Evolutionary conservation across 208 protist genomes (phyloP).

Genomic region (Trypanosomatidae sp.): DNA sequence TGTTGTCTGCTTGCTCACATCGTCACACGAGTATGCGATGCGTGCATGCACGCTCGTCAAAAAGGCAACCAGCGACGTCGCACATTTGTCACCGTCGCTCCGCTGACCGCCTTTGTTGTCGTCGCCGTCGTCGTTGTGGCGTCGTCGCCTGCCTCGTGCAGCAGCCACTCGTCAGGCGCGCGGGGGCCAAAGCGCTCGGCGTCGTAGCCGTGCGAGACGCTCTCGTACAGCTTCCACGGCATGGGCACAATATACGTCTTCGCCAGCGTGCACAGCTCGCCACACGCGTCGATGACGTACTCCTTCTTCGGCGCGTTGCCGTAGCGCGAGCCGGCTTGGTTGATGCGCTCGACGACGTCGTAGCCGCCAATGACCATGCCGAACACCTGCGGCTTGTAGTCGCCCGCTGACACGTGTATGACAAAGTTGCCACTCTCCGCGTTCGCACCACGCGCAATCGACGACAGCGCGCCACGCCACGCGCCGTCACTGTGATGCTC

Average conservation of each 20-base stretch:
- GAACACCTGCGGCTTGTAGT: conserved; percentile 77
- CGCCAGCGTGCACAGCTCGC: conserved; percentile 79
- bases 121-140: too few relatives aligned
- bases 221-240: conserved; percentile 76
- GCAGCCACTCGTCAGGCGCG: conserved; percentile 11
- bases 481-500: conserved; percentile 51
- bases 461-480: conserved; percentile 68
- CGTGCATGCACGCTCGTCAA: too few relatives aligned
- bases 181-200: conserved; percentile 65
- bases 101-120: conserved; percentile 5
- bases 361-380: conserved; percentile 76
- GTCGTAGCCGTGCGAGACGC: conserved; percentile 62
- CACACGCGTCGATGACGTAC: conserved; percentile 64
- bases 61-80: too few relatives aligned
- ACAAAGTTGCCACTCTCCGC: conserved; percentile 80
- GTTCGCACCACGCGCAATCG: conserved; percentile 60
- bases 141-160: conserved; percentile 14
- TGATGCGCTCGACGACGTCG: conserved; percentile 81
- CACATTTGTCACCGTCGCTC: too few relatives aligned
- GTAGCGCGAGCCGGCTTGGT: conserved; percentile 60
- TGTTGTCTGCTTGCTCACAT: too few relatives aligned
- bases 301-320: conserved; percentile 67
- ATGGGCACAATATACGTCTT: conserved; percentile 73
- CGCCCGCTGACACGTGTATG: conserved; percentile 71
- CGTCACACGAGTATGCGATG: too few relatives aligned